Conservation (phyloP, 1,139 yeast species). For the Wickerhamomyces sp. region DNA sequence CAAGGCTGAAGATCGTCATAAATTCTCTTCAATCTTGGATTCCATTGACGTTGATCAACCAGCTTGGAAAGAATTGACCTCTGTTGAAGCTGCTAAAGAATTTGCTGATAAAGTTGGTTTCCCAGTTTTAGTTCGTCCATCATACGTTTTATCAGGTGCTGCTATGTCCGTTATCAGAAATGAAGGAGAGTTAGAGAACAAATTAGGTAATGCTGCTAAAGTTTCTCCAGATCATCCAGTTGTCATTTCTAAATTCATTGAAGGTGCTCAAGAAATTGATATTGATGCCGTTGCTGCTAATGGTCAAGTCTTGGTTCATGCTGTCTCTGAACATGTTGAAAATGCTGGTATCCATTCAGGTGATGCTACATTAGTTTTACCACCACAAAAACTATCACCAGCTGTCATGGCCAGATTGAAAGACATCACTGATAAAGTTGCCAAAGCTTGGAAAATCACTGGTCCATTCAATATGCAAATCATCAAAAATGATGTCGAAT, state of each 20-base stretch:
- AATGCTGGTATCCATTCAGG: conserved; percentile 99
- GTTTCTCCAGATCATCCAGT: conserved; percentile 93
- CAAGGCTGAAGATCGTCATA: conserved; percentile 97
- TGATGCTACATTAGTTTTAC: conserved; percentile 92
- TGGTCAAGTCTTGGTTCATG: conserved; percentile 88
- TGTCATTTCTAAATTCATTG: conserved; percentile 91
- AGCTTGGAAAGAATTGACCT: conserved; percentile 92
- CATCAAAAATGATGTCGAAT: conserved; percentile 58
- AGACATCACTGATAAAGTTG: conserved; percentile 87
- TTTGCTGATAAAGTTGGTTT: conserved; percentile 86
- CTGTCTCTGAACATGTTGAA: conserved; percentile 96
- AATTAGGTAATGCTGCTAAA: conserved; percentile 81
- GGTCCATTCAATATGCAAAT: conserved; percentile 99
- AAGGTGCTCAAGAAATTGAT: conserved; percentile 95
- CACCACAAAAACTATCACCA: conserved; percentile 74
- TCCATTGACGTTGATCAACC: conserved; percentile 94
- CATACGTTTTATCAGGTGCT: conserved; percentile 96
- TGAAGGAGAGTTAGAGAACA: conserved; percentile 71
- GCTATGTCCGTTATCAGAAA: conserved; percentile 93
- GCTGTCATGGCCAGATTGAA: conserved; percentile 58
- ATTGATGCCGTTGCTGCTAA: conserved; percentile 92
- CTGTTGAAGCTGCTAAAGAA: conserved; percentile 75
- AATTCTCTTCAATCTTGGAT: conserved; percentile 91
- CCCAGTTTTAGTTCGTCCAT: conserved; percentile 97
- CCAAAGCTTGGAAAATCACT: conserved; percentile 88